These are phyloP conservation scores for Trichoderma sp. DNA, from an alignment of 2,329 filamentous ascomycete genomes.

Conservation along the genomic window DNA sequence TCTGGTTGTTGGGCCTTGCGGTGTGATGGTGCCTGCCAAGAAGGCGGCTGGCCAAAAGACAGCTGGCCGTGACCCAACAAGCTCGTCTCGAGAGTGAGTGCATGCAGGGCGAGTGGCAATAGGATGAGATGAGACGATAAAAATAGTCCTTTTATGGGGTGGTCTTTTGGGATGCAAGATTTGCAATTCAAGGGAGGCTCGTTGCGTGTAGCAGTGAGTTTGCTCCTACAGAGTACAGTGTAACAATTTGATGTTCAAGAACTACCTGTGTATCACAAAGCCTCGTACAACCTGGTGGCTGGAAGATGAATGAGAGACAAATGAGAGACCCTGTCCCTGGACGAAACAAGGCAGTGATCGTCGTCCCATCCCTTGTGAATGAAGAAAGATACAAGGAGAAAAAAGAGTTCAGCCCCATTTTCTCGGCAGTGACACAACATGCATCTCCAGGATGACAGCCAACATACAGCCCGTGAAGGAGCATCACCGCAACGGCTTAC, in stretches of 20 bases:
- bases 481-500: neutral
- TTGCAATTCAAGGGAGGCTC: neutral
- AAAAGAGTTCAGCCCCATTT: slow-evolving; percentile 2
- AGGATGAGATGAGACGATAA: neutral
- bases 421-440: neutral
- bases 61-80: neutral
- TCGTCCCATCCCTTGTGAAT: neutral
- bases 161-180: neutral
- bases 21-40: slow-evolving; percentile 15
- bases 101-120: neutral
- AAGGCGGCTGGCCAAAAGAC: neutral
- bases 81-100: neutral
- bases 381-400: neutral
- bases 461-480: neutral
- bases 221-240: neutral
- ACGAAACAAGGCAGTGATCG: neutral
- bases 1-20: neutral
- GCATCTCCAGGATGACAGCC: neutral
- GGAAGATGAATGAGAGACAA: neutral
- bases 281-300: neutral
- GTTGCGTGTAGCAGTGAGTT: neutral
- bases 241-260: neutral
- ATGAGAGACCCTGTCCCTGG: neutral
- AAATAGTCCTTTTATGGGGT: neutral
- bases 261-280: neutral